Percentiles rank a stretch among this genome's conserved stretches.
These are phyloP conservation scores for Passalora sequoiae DNA, from an alignment of 2,329 filamentous ascomycete genomes.

Conservation along the genomic window DNA sequence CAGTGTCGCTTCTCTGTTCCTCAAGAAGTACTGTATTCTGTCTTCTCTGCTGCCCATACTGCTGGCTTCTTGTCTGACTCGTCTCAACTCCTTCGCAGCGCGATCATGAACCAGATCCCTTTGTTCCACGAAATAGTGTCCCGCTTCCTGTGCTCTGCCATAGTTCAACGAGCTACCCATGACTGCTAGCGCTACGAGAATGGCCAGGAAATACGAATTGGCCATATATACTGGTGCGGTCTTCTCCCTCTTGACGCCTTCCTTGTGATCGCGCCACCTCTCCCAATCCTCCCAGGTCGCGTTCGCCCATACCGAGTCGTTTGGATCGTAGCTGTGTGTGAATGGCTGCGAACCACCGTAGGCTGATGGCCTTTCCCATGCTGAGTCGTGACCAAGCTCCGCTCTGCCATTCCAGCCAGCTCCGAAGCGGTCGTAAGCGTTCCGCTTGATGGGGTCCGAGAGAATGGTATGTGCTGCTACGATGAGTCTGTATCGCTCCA, in stretches of 20 bases:
- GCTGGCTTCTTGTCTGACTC: conserved; percentile 48
- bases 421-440: conserved; percentile 76
- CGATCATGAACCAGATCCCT: conserved; percentile 62
- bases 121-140: conserved; percentile 59
- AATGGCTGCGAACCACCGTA: conserved; percentile 29
- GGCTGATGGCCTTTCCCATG: conserved; percentile 16
- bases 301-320: conserved; percentile 58
- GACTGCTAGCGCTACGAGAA: conserved; percentile 65
- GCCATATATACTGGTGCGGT: conserved; percentile 63
- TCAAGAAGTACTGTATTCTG: conserved; percentile 72
- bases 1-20: conserved; percentile 59
- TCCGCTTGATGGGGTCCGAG: conserved; percentile 70
- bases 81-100: conserved; percentile 58
- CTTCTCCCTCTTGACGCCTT: conserved; percentile 34
- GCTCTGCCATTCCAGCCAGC: conserved; percentile 65
- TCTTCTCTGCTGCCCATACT: conserved; percentile 45
- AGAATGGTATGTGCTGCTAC: conserved; percentile 85
- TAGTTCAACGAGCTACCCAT: conserved; percentile 69
- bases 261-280: conserved; percentile 57
- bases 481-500: conserved; percentile 87
- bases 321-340: conserved; percentile 34
- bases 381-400: conserved; percentile 24
- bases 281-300: conserved; percentile 99
- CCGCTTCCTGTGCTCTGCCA: conserved; percentile 60
- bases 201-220: conserved; percentile 68